phyloP scores from a whole-genome alignment of 2,329 filamentous ascomycete genomes.

The Sclerotinia trifoliorum region DNA sequence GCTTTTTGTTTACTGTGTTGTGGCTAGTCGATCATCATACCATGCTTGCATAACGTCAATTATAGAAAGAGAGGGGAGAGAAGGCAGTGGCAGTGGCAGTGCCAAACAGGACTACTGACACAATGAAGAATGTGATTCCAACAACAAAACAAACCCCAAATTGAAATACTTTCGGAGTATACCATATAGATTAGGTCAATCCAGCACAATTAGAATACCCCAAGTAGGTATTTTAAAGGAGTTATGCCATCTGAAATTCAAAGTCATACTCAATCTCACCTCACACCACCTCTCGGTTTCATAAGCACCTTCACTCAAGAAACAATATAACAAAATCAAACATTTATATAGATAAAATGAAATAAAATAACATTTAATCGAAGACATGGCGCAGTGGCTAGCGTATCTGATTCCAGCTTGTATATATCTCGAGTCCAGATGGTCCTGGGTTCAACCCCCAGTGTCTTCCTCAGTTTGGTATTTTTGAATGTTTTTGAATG shows the following conservation, averaged over 20 bases:
- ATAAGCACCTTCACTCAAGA: not conserved
- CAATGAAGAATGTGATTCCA: not conserved
- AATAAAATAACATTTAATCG: not conserved
- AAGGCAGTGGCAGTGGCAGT: too few relatives aligned
- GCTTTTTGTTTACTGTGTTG: not conserved
- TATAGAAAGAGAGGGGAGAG: not conserved
- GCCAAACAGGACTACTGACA: too few relatives aligned
- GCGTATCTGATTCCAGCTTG: slow-evolving; percentile 1
- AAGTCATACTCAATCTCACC: not conserved
- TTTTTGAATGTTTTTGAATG: not conserved
- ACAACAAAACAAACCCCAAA: too few relatives aligned
- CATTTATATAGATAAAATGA: not conserved
- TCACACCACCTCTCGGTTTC: not conserved
- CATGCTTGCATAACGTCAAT: not conserved
- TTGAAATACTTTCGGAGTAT: not conserved
- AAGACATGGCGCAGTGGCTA: slow-evolving; percentile 12
- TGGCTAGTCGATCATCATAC: not conserved
- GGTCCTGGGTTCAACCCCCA: slow-evolving; percentile 26
- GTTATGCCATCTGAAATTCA: not conserved
- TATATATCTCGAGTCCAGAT: slow-evolving; percentile 31
- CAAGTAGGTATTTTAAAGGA: not conserved
- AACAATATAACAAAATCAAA: not conserved
- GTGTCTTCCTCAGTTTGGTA: not conserved
- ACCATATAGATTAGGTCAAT: not conserved
- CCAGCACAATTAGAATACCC: not conserved